Percentiles rank a stretch among this genome's conserved stretches.
These are phyloP conservation scores for Penicillium coffeae DNA, from an alignment of 495 filamentous ascomycete genomes.

Conservation along the genomic window DNA sequence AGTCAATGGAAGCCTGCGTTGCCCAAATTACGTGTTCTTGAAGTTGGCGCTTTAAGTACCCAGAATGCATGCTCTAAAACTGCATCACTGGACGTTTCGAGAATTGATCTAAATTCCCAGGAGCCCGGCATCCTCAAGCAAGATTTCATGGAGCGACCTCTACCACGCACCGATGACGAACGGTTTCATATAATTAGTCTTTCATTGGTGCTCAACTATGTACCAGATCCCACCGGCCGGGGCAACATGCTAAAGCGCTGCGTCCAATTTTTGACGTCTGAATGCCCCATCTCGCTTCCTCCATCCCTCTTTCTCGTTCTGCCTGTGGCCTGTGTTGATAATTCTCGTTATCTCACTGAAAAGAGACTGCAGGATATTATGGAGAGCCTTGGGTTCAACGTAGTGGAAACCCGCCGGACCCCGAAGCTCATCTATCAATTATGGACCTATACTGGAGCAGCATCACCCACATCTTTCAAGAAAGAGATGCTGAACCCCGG, in stretches of 20 bases:
- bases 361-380: slow-evolving; percentile 68
- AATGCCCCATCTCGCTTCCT: slow-evolving; percentile 32
- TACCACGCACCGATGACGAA: slow-evolving; percentile 58
- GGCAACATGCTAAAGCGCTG: slow-evolving; percentile 83
- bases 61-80: slow-evolving; percentile 79
- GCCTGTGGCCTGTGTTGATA: slow-evolving; percentile 81
- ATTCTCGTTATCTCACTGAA: slow-evolving; percentile 87
- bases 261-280: slow-evolving; percentile 46
- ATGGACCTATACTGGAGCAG: slow-evolving; percentile 53
- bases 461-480: slow-evolving; percentile 41
- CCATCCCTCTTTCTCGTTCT: slow-evolving; percentile 88
- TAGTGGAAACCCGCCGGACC: slow-evolving; percentile 63
- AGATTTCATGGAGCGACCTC: slow-evolving; percentile 88
- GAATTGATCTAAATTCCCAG: slow-evolving; percentile 90
- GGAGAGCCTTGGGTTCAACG: slow-evolving; percentile 67
- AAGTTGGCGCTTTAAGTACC: slow-evolving; percentile 84
- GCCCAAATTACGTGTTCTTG: slow-evolving; percentile 61
- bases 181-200: slow-evolving; percentile 86
- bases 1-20: slow-evolving; percentile 19
- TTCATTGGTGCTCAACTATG: slow-evolving; percentile 94
- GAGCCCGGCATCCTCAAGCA: slow-evolving; percentile 75
- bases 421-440: slow-evolving; percentile 86
- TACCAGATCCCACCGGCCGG: slow-evolving; percentile 66
- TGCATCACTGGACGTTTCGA: slow-evolving; percentile 63
- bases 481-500: slow-evolving; percentile 77